Evolutionary conservation across 495 filamentous ascomycete genomes (phyloP), one percentile per base, ranked within the genome.

Genomic region (Penicillium manginii): DNA sequence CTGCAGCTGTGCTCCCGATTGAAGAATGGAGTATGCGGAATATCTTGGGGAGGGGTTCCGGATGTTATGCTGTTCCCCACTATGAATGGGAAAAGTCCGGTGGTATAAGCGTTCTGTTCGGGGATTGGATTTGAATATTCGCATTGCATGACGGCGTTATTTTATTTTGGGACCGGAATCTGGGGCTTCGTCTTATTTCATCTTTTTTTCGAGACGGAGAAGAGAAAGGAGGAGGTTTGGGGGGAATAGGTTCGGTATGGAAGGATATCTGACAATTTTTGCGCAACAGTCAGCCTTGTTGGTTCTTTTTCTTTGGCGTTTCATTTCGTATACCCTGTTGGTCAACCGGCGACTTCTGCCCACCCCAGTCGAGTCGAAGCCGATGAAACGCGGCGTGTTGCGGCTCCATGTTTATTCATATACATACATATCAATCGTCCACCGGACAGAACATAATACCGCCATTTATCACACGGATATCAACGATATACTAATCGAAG

Each of bases 11-110:
- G 26, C 57, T 57, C 12, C 55, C 52, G 12, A 23, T 50, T 48
- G 67, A 69, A 23, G 63, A 66, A 23, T 55, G 58, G 59, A 50
- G 54, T 47, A 73, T 73, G 68, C 66, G 58, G 31, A 64, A 66
- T 43, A 71, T 73, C 21, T 29, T 73, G 26, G 70, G 58, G 26
- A 68, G 64, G 64, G 17, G 76, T 78, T 11, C 76, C 76, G 45
- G 70, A 77, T 29, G 76, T 77, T 26, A 78, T 78, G 76, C 52
- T 76, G 42, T 78, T 78, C 46, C 76, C 76, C 10, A 73, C 54
- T n/a, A 71, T 73, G 69, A 67, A 61, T 22, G 69, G 63, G 5
- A 48, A 58, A 5, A 32, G 54, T 14, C 59, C 67, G 2, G 37
- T 51, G 17, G 55, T 50, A 26, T 54, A 29, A 29, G n/a, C 15